These are phyloP conservation scores for Asterophora parasitica DNA, from an alignment of 768 basidiomycete species.

Conservation along the genomic window DNA sequence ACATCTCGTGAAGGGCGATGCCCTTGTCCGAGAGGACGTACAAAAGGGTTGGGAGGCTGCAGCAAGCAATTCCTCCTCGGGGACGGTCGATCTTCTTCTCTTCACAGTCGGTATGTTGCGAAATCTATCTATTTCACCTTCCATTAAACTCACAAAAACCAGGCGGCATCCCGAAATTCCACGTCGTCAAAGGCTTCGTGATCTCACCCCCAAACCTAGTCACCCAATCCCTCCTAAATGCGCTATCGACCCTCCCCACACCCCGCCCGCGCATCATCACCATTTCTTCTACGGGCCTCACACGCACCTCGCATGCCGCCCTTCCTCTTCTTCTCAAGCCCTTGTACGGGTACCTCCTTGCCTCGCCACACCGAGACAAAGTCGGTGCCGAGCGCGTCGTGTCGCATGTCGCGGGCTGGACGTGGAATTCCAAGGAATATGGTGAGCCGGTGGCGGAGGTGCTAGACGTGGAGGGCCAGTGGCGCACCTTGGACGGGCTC, in stretches of 20 bases:
- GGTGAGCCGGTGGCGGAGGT: slow-evolving; percentile 40
- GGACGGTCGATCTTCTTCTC: slow-evolving; percentile 47
- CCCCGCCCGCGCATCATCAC: slow-evolving; percentile 41
- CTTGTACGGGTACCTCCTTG: slow-evolving; percentile 42
- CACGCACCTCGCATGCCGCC: slow-evolving; percentile 33
- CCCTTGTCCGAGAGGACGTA: slow-evolving; percentile 48
- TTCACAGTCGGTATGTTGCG: slow-evolving; percentile 53
- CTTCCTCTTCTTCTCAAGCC: slow-evolving; percentile 47
- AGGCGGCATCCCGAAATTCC: slow-evolving; percentile 48
- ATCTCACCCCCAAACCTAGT: slow-evolving; percentile 53
- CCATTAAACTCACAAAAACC: not conserved
- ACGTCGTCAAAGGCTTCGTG: slow-evolving; percentile 41
- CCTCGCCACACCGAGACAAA: slow-evolving; percentile 55
- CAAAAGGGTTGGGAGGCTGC: slow-evolving; percentile 47
- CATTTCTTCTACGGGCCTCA: slow-evolving; percentile 52
- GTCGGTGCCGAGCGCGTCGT: slow-evolving; percentile 50
- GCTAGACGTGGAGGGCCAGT: slow-evolving; percentile 34
- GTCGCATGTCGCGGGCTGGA: slow-evolving; percentile 43
- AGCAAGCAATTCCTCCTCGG: slow-evolving; percentile 22
- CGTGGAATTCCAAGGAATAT: slow-evolving; percentile 36
- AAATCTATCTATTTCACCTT: not conserved
- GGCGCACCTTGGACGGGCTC: slow-evolving; percentile 38
- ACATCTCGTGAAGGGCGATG: slow-evolving; percentile 57
- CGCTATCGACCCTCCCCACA: slow-evolving; percentile 48
- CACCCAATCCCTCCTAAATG: slow-evolving; percentile 51